Conservation (phyloP, 305 asterid species). For the Withania somnifera region DNA sequence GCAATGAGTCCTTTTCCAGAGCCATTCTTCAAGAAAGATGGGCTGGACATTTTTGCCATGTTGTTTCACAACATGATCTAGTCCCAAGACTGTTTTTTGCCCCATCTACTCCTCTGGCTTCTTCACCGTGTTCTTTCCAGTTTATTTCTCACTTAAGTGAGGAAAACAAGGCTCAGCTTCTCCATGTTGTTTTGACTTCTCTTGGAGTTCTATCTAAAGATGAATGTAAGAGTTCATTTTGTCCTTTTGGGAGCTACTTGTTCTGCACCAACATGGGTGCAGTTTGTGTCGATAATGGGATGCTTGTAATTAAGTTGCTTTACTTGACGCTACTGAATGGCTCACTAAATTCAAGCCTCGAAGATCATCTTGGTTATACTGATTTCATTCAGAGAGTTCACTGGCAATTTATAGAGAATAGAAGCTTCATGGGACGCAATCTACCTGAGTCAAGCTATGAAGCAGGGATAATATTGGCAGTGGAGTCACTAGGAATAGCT, state of each 20-base stretch:
- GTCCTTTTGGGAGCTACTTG: slow-evolving; percentile 77
- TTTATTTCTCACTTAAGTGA: slow-evolving; percentile 19
- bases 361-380: slow-evolving; percentile 53
- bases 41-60: slow-evolving; percentile 72
- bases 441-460: slow-evolving; percentile 47
- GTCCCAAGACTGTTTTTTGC: slow-evolving; percentile 68
- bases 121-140: slow-evolving; percentile 15
- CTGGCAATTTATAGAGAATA: slow-evolving; percentile 38
- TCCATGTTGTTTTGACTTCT: slow-evolving; percentile 25
- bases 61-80: slow-evolving; percentile 59
- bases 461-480: slow-evolving; percentile 58
- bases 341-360: slow-evolving; percentile 31
- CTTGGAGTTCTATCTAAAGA: slow-evolving; percentile 22
- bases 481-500: slow-evolving; percentile 44
- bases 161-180: slow-evolving; percentile 23
- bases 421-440: slow-evolving; percentile 20
- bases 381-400: slow-evolving; percentile 25
- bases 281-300: slow-evolving; percentile 51
- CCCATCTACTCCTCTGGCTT: slow-evolving; percentile 32
- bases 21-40: slow-evolving; percentile 66
- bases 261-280: slow-evolving; percentile 67
- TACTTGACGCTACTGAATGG: slow-evolving; percentile 34
- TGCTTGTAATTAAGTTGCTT: slow-evolving; percentile 48
- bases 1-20: slow-evolving; percentile 52
- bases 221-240: slow-evolving; percentile 22